Base-by-base conservation (phyloP, 768 basidiomycete genomes). In the Russula lepida region DNA sequence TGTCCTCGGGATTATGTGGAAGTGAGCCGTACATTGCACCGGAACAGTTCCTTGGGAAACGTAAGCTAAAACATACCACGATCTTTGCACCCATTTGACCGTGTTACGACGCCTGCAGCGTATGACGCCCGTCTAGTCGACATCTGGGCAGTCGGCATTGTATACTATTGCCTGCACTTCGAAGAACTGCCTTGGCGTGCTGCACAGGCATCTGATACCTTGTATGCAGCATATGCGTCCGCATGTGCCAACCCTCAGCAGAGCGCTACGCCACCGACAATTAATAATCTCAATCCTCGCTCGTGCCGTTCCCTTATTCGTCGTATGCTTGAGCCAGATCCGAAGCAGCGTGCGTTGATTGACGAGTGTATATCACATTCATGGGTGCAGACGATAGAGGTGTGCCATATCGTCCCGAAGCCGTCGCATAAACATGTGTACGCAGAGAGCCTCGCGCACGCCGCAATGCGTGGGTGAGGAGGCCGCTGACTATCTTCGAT, bases 1-100 rank as follows among this genome's bases (percentile, higher is more conserved):
- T 98, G 84, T 94, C 91, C 15, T 97, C 94, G 28, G 95, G 95
- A 4, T 81, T 99, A 32, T 99, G 95, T 68, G 95, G 95, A 27
- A 94, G 91, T 69, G 95, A 99, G 71, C 95, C 95, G 1, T 99
- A 99, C 75, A 99, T 99, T 69, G 95, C 95, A 9, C 97, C 97
- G 30, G 95, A 99, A 73, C 92, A 97, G 74, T 99, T 98, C 69
- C 76, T 93, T 67, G 85, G 88, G 70, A 95, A 97, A 85, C 93
- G 95, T 95, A 80, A 84, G 93, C 79, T 66, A 66, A 62, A 59
- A 62, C 62, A 68, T 67, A 68, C 69, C 69, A 54, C 68, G 65
- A 63, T 64, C 66, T 66, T 64, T 72, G 71, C 72, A 76, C 73
- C 73, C 71, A 73, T 73, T 79, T 68, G 77, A 73, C 65, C 58